These are phyloP conservation scores for Paramyrothecium sp. DNA, from an alignment of 2,329 filamentous ascomycete species.

Conservation along the genomic window DNA sequence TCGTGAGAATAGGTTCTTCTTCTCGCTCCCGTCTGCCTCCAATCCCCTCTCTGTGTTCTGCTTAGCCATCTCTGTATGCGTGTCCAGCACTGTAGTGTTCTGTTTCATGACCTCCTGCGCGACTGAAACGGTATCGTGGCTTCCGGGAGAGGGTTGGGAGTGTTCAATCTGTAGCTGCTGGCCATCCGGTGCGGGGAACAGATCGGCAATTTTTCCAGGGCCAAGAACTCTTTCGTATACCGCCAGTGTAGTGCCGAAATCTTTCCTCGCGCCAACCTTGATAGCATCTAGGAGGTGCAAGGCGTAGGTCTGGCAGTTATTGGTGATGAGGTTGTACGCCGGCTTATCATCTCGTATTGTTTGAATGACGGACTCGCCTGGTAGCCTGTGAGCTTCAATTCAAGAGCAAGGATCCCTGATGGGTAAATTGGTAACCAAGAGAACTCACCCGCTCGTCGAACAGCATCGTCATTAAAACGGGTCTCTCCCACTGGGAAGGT, in stretches of 20 bases:
- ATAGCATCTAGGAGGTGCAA: constrained; percentile 52
- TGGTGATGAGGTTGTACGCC: constrained; percentile 57
- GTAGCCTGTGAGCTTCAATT: too few relatives aligned
- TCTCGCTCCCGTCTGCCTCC: background rate
- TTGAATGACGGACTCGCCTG: constrained; percentile 52
- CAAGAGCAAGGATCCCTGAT: background rate
- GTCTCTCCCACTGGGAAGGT: constrained; percentile 52
- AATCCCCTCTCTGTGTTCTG: constrained; percentile 6
- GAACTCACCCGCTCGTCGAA: constrained; percentile 43
- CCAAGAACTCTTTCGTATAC: constrained; percentile 52
- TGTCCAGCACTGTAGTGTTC: constrained; percentile 50
- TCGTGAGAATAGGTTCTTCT: constrained; percentile 9
- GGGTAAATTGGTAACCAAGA: too few relatives aligned
- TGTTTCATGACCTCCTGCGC: constrained; percentile 54
- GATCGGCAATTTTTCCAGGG: constrained; percentile 46
- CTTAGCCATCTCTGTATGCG: constrained; percentile 27
- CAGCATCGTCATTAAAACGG: constrained; percentile 52
- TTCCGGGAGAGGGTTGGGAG: constrained; percentile 5
- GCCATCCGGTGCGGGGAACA: constrained; percentile 40
- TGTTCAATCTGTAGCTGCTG: constrained; percentile 1
- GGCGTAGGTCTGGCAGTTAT: constrained; percentile 60
- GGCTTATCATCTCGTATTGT: constrained; percentile 47
- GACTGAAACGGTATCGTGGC: constrained; percentile 38
- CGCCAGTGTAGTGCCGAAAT: constrained; percentile 53
- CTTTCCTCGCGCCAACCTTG: constrained; percentile 45